Evolutionary conservation across 768 basidiomycete species (phyloP).

Genomic region (Rhodotorula babjevae): DNA sequence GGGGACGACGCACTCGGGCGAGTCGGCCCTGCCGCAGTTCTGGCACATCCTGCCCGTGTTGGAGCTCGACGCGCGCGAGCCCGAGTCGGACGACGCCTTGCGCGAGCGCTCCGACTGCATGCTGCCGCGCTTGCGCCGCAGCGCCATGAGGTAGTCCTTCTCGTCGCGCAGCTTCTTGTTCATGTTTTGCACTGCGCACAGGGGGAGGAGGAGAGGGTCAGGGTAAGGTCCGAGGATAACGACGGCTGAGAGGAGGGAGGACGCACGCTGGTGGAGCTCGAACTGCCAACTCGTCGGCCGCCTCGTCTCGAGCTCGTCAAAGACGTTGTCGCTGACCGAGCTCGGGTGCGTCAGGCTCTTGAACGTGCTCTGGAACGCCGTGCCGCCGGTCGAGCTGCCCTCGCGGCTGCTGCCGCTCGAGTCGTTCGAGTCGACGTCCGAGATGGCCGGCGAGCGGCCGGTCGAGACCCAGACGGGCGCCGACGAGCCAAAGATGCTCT

Average conservation of each 20-base stretch:
- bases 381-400: background rate
- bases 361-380: slow-evolving; percentile 33
- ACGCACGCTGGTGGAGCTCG: slow-evolving; percentile 41
- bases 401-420: background rate
- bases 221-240: background rate
- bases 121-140: slow-evolving; percentile 18
- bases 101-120: slow-evolving; percentile 8
- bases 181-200: slow-evolving; percentile 25
- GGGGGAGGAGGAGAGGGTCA: background rate
- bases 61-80: slow-evolving; percentile 13
- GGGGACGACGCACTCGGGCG: slow-evolving; percentile 21
- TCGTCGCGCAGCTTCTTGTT: slow-evolving; percentile 38
- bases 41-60: slow-evolving; percentile 21
- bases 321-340: slow-evolving; percentile 54
- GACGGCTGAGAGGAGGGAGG: background rate
- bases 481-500: slow-evolving; percentile 4
- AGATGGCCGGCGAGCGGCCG: slow-evolving; percentile 13
- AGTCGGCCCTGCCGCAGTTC: slow-evolving; percentile 32
- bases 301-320: slow-evolving; percentile 66
- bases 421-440: slow-evolving; percentile 18
- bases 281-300: slow-evolving; percentile 82
- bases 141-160: slow-evolving; percentile 27
- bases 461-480: slow-evolving; percentile 31
- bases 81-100: slow-evolving; percentile 22
- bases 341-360: slow-evolving; percentile 37